A percentile compares a stretch with the other conserved stretches of the same genome.
Conservation (phyloP, 2,329 filamentous ascomycete genomes). For the Aspergillus versicolor region DNA sequence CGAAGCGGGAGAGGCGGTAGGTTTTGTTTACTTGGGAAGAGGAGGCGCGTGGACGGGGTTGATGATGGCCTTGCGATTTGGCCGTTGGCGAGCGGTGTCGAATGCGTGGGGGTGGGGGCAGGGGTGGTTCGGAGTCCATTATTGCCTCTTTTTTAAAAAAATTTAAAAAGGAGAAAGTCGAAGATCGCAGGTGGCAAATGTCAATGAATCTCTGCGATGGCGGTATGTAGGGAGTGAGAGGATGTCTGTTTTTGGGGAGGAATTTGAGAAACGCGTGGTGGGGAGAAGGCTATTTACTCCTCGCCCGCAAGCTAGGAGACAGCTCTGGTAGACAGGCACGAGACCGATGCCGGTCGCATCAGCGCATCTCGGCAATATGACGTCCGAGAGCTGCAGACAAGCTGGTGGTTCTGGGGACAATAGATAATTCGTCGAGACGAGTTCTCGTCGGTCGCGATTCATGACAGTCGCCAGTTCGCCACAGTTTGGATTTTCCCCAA, state of each 20-base stretch:
- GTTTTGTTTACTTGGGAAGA: slow-evolving; percentile 21
- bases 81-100: slow-evolving; percentile 34
- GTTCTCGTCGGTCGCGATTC: no score
- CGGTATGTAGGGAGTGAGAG: not conserved
- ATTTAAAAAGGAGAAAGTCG: no score
- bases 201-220: not conserved
- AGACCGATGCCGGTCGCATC: slow-evolving; percentile 16
- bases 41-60: not conserved
- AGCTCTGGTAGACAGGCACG: not conserved
- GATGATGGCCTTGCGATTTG: not conserved
- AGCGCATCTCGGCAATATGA: slow-evolving; percentile 13
- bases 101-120: slow-evolving; percentile 38
- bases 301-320: not conserved
- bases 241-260: not conserved
- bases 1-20: slow-evolving; percentile 28
- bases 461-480: not conserved
- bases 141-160: not conserved
- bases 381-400: slow-evolving; percentile 16
- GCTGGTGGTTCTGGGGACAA: not conserved
- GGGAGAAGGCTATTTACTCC: not conserved
- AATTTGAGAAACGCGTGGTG: not conserved
- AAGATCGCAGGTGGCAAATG: no score
- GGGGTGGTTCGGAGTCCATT: slow-evolving; percentile 42
- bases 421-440: not conserved
- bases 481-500: not conserved